Evolutionary conservation across 169 alveolate species (phyloP), one percentile per base, ranked within the genome.

Genomic region (Babesia ovis): DNA sequence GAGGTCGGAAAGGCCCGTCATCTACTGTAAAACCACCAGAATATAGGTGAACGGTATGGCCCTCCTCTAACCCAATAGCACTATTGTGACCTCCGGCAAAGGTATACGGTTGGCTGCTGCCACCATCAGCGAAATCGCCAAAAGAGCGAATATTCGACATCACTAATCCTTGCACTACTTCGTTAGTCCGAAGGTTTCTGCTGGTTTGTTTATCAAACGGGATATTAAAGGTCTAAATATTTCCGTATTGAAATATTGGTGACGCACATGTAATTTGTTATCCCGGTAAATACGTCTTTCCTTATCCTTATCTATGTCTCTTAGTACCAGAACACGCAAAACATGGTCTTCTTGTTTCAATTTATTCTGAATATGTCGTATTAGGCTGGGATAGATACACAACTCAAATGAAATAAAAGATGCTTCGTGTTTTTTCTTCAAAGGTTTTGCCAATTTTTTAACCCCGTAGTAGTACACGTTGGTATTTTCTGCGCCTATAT

Each of bases 21-120:
- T 95, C 97, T 23, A 96, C 91, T 16, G 83, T 85, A 79, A 96
- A 96, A 3, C 99, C 99, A 59, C 94, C 96, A 73, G 85, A 62
- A 68, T 91, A 96, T 64, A 95, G 67, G 20, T 86, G 89, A 4
- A 95, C 89, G n/a, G 57, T 60, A 16, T 77, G 86, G 0, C 80
- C 76, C 43, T 72, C 66, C 42, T 77, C 86, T 43, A 77, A 20
- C 0, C 86, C 86, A 16, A 77, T 68, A 2, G 82, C 86, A 50
- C 88, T 80, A 14, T 80, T 80, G 6, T 60, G 88, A 12, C 88
- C 88, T 20, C 88, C 88, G 12, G 88, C 83, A 20, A 45, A 80
- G 14, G 68, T 70, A 39, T 25, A 80, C 0, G 68, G 32, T 45
- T 23, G 54, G 3, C 25, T 42, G 2, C 23, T 41, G 11, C 34